phyloP scores from a whole-genome alignment of 2,329 filamentous ascomycete genomes.

The Penicillium polonicum region DNA sequence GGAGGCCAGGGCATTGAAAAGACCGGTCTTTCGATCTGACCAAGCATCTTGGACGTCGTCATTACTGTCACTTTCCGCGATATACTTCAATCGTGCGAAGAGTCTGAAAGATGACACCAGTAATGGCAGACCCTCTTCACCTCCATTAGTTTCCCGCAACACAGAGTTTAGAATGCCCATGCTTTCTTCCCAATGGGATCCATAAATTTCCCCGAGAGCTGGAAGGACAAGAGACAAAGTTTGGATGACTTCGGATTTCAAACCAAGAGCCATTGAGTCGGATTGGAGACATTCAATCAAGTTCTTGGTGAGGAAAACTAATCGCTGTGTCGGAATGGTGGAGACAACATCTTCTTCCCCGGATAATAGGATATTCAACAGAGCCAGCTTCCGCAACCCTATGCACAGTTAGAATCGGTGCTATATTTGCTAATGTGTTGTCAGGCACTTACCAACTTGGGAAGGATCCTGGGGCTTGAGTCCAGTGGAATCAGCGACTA shows the following conservation, averaged over 20 bases:
- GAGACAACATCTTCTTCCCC: constrained; percentile 50
- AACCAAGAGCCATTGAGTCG: constrained; percentile 48
- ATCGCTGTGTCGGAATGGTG: constrained; percentile 58
- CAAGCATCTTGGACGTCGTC: constrained; percentile 81
- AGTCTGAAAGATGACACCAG: constrained; percentile 73
- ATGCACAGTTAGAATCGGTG: constrained; percentile 13
- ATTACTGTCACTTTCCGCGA: constrained; percentile 66
- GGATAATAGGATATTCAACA: constrained; percentile 56
- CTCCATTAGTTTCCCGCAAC: constrained; percentile 54
- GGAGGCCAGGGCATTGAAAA: constrained; percentile 57
- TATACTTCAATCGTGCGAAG: constrained; percentile 59
- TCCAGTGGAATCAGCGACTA: constrained; percentile 60
- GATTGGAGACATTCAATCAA: constrained; percentile 70
- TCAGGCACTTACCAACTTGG: constrained; percentile 40
- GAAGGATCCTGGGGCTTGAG: constrained; percentile 47
- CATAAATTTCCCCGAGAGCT: constrained; percentile 77
- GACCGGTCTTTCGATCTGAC: constrained; percentile 56
- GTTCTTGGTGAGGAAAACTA: constrained; percentile 80
- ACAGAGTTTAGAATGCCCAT: constrained; percentile 59
- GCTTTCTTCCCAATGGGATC: constrained; percentile 75
- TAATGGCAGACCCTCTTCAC: constrained; percentile 58
- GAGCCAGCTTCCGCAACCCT: constrained; percentile 51
- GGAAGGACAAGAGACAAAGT: constrained; percentile 62
- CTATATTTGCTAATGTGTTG: not conserved
- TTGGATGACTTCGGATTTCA: constrained; percentile 43